Evolutionary conservation across 768 basidiomycete species (phyloP), one percentile per base, ranked within the genome.

Genomic region (Pleurotus salmoneostramineus): DNA sequence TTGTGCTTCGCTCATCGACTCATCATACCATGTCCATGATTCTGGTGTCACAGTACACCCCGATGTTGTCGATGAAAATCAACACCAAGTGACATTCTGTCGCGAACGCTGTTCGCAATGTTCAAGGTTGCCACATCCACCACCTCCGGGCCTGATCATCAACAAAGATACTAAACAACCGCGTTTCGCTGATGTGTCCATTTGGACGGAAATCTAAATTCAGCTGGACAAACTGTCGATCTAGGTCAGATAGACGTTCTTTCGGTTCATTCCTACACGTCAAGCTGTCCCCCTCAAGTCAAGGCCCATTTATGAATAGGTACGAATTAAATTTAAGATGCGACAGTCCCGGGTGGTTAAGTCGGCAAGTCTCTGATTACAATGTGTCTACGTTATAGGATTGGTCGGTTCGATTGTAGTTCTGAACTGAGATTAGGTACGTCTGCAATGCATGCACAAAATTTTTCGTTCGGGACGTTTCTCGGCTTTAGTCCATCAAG

Each of bases 401-500:
- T 40, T 17, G 52, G 52, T 27, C 17, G 52, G 27, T 55, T 21
- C 12, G 52, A 55, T 44, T 37, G 43, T 36, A 43, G 40, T 37
- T 37, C 52, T 27, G 36, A 27, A 32, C 52, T 55, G 36, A 43
- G 27, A 42, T 55, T 55, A 55, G 52, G 52, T 55, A 55, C 52
- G 52, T 17, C 52, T 40, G 40, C 43, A 55, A 55, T 55, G 43
- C 52, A 40, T 27, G 12, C 52, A 12, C 40, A 21, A 40, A 55
- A 33, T 42, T 55, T 55, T 37, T 15, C 21, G 21, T 10, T 55
- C 35, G 52, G 50, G 31, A 55, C 52, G 35, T 55, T 17, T 43
- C 52, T 55, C 52, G 52, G 52, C 52, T 55, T 42, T 55, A 55
- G 37, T 31, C 52, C 52, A 55, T 55, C 52, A 55, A 14, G 40